Evolutionary conservation across 2,329 filamentous ascomycete genomes (phyloP), one percentile per base, ranked within the genome.

Genomic region (Fusarium burgessii): DNA sequence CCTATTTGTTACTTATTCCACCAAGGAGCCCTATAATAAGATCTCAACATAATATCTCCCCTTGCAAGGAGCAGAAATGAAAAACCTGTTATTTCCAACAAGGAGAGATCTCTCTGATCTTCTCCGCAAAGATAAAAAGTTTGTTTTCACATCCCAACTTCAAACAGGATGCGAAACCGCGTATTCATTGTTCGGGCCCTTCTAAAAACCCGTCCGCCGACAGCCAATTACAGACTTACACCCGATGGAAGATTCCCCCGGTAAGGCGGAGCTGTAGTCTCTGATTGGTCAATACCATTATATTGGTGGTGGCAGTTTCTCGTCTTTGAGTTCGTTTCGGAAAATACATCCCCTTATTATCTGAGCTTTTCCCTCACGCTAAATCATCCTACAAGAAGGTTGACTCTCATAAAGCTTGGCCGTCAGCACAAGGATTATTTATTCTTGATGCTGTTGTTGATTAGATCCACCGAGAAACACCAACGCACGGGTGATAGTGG

Each of bases 181-280:
- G 64, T 66, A 66, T 40, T 43, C n/a, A 29, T 38, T 32, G 6
- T 51, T 66, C 70, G 70, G 66, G 62, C 36, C 35, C 35, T 59
- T 68, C 12, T 11, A 35, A 56, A 20, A 72, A 38, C 46, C 70
- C 69, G 70, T 42, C 42, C 17, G 47, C 61, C 69, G 61, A 27
- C 40, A n/a, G 42, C 69, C 69, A 70, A 59, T 70, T 51, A 66
- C 7, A 23, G 20, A 9, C 8, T 36, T 33, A 17, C 20, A 52
- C 17, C 68, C 68, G 68, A 35, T 46, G n/a, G 59, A 71, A 65
- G 66, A 72, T 72, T 72, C 32, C 55, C 47, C 66, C 60, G 55
- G 18, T 36, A 20, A 35, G 51, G 27, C 25, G 20, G 23, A 35
- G n/a, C 10, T 38, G 18, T 18, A 20, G n/a, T 7, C 32, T 52